A percentile compares a stretch with the other conserved stretches of the same genome.
These are phyloP conservation scores for Mimosa pudica DNA, from an alignment of 306 rosid genomes.

Conservation along the genomic window DNA sequence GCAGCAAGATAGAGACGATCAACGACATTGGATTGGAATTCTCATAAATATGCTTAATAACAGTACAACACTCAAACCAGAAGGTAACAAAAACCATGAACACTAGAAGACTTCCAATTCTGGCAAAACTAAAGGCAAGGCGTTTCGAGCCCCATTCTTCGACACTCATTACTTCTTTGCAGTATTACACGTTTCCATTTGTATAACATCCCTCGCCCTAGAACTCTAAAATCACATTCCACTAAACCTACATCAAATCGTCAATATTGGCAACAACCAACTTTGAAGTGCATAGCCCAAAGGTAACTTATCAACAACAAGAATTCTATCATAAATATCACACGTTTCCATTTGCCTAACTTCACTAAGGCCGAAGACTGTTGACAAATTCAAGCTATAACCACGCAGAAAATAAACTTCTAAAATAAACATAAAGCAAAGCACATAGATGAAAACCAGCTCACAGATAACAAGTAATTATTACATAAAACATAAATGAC, in stretches of 20 bases:
- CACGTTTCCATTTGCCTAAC: neutral
- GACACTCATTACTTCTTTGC: neutral
- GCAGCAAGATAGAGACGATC: slow-evolving; percentile 36
- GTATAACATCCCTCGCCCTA: neutral
- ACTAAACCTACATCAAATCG: slow-evolving; percentile 22
- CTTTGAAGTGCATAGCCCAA: neutral
- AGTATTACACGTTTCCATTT: too few relatives aligned
- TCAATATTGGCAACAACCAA: slow-evolving; percentile 8
- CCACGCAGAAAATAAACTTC: neutral
- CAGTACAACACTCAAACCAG: neutral
- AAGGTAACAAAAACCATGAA: neutral
- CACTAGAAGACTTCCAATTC: neutral
- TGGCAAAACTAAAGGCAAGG: neutral
- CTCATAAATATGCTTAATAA: neutral
- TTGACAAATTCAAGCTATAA: neutral
- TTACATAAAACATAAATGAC: neutral
- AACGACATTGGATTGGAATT: neutral
- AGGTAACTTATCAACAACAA: neutral
- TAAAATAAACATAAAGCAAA: neutral
- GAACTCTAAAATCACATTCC: neutral
- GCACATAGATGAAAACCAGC: neutral
- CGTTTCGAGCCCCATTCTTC: neutral
- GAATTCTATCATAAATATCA: neutral
- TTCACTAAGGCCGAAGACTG: neutral
- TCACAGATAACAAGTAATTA: neutral